Percentiles rank a stretch among this genome's conserved stretches.
These are phyloP conservation scores for Fraxinus angustifolia DNA, from an alignment of 305 asterid species.

Conservation along the genomic window DNA sequence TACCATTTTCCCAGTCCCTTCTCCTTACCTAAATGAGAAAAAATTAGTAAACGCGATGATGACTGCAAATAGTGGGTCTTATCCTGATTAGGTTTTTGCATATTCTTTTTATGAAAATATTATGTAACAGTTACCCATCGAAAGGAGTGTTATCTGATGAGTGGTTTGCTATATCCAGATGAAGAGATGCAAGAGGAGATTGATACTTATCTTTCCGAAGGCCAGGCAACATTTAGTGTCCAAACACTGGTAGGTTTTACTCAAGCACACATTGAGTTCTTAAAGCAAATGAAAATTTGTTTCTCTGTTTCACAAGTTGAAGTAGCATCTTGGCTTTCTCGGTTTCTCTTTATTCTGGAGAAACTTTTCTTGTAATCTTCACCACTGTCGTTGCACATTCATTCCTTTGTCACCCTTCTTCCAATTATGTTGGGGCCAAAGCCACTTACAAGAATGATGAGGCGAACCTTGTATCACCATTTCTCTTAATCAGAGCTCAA, in stretches of 20 bases:
- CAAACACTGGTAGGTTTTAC: constrained; percentile 61
- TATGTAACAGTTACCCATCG: not conserved
- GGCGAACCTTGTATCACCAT: not conserved
- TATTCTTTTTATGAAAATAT: not conserved
- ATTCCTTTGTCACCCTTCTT: not conserved
- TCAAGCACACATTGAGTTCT: constrained; percentile 9
- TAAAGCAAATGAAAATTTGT: not conserved
- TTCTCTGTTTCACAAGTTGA: not conserved
- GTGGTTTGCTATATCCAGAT: constrained; percentile 49
- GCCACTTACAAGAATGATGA: not conserved
- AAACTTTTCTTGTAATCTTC: not conserved
- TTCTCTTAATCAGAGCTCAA: not conserved
- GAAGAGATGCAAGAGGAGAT: constrained; percentile 88
- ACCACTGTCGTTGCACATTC: not conserved
- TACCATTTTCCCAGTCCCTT: not conserved
- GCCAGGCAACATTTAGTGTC: constrained; percentile 68
- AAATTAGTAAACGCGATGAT: not conserved
- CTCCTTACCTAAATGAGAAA: not conserved
- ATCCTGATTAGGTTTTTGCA: not conserved
- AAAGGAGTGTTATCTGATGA: constrained; percentile 23
- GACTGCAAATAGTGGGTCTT: not conserved
- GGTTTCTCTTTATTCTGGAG: not conserved
- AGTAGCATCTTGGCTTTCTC: not conserved
- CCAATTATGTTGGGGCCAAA: not conserved
- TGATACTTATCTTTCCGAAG: constrained; percentile 58